These are phyloP conservation scores for Fusarium globosum DNA, from an alignment of 2,329 filamentous ascomycete species.

Conservation along the genomic window DNA sequence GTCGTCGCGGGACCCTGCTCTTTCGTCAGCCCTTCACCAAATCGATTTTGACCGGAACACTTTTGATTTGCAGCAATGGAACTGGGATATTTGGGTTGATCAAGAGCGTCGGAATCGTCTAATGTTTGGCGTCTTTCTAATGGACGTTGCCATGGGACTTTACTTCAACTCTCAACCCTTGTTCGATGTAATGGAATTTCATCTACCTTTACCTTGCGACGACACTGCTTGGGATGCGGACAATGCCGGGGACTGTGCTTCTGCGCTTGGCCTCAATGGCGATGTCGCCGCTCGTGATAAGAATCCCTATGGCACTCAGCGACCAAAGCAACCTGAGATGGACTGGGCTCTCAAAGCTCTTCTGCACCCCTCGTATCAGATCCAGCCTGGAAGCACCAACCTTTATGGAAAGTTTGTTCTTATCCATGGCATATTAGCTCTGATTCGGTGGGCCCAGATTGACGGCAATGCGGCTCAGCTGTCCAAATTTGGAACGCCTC, in stretches of 20 bases:
- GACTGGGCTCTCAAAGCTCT: conserved; percentile 70
- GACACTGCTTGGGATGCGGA: conserved; percentile 79
- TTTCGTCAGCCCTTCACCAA: conserved; percentile 71
- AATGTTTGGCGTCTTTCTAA: conserved; percentile 72
- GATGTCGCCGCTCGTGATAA: conserved; percentile 61
- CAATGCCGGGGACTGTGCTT: conserved; percentile 68
- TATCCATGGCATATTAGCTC: conserved; percentile 74
- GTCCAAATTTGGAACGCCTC: conserved; percentile 64
- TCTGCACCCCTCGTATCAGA: conserved; percentile 66
- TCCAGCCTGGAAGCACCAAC: conserved; percentile 75
- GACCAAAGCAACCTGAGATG: conserved; percentile 73
- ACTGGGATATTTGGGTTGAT: conserved; percentile 75
- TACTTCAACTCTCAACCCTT: conserved; percentile 76
- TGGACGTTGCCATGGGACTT: conserved; percentile 73
- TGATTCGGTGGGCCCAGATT: conserved; percentile 62
- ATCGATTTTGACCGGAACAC: conserved; percentile 59
- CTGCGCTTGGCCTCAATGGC: conserved; percentile 73
- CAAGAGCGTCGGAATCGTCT: conserved; percentile 76
- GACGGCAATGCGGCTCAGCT: conserved; percentile 53
- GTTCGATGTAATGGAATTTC: conserved; percentile 72
- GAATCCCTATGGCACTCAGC: conserved; percentile 72
- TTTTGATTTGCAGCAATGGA: conserved; percentile 64
- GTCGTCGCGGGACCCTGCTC: conserved; percentile 60
- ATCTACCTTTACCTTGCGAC: conserved; percentile 75
- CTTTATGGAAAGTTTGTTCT: conserved; percentile 79